Conservation (phyloP, 768 basidiomycete species). For the Gloeostereum incarnatum region DNA sequence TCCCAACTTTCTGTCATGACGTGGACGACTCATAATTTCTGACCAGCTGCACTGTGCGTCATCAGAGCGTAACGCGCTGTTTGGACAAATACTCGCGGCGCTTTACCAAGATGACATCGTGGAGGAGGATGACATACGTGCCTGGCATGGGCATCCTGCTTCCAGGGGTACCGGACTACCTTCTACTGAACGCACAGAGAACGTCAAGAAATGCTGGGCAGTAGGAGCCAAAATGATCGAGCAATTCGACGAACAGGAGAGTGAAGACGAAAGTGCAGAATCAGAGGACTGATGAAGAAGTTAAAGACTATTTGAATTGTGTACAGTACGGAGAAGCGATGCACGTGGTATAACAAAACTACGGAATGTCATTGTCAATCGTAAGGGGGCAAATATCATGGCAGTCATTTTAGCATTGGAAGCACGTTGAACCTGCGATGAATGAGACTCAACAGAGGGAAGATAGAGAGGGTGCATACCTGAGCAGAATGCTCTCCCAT, state of each 20-base stretch:
- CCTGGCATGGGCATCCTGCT: constrained; percentile 61
- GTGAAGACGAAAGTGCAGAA: constrained; percentile 21
- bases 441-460: constrained; percentile 10
- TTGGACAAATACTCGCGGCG: constrained; percentile 78
- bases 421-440: constrained; percentile 6
- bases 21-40: too few species aligned
- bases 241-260: constrained; percentile 75
- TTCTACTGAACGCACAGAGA: constrained; percentile 33
- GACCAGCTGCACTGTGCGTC: constrained; percentile 60
- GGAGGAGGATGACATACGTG: constrained; percentile 83
- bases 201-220: constrained; percentile 58
- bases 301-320: constrained; percentile 13
- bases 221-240: constrained; percentile 69
- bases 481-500: not conserved
- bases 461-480: constrained; percentile 8
- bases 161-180: constrained; percentile 44
- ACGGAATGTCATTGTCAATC: not conserved
- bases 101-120: constrained; percentile 91
- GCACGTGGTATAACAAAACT: not conserved
- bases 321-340: constrained; percentile 7
- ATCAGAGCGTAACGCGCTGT: constrained; percentile 51
- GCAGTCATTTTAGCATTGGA: not conserved
- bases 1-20: not conserved
- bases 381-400: not conserved
- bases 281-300: constrained; percentile 11